Conservation (phyloP, 805 yeast genomes). For the Kazachstania bromeliacearum region DNA sequence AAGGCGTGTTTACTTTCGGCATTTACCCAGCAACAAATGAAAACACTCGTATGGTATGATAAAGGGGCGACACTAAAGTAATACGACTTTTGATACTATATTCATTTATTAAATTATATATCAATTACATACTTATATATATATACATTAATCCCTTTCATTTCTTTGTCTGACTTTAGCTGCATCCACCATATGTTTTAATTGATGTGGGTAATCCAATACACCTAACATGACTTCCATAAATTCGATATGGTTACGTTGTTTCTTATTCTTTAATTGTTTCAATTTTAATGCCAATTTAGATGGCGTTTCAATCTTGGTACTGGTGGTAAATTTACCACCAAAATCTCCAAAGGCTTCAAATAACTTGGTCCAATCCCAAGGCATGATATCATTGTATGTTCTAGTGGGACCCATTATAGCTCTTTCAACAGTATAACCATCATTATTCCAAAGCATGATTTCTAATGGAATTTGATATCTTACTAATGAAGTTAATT, state of each 20-base stretch:
- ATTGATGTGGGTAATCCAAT: slow-evolving; percentile 58
- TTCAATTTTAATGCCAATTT: slow-evolving; percentile 32
- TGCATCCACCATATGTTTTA: slow-evolving; percentile 34
- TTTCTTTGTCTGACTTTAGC: slow-evolving; percentile 6
- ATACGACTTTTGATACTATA: background rate
- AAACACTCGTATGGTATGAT: too few species aligned
- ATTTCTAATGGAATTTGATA: slow-evolving; percentile 55
- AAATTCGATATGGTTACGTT: slow-evolving; percentile 36
- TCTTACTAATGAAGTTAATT: slow-evolving; percentile 55
- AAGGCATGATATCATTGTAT: slow-evolving; percentile 73
- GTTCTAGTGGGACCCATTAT: slow-evolving; percentile 68
- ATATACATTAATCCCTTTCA: background rate
- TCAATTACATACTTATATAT: background rate
- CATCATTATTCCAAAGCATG: slow-evolving; percentile 71
- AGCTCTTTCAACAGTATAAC: slow-evolving; percentile 84
- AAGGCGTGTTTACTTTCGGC: too few species aligned
- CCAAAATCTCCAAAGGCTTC: slow-evolving; percentile 52
- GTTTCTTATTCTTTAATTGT: slow-evolving; percentile 28
- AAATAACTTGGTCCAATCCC: slow-evolving; percentile 73
- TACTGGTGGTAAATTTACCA: slow-evolving; percentile 25
- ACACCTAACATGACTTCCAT: slow-evolving; percentile 51
- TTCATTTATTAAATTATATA: background rate
- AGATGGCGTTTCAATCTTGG: slow-evolving; percentile 31
- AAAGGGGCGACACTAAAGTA: too few species aligned
- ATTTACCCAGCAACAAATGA: too few species aligned